Percentiles rank a stretch among this genome's conserved stretches.
Evolutionary conservation across 2,329 filamentous ascomycete genomes (phyloP).

Genomic region (Aspergillus hortae): DNA sequence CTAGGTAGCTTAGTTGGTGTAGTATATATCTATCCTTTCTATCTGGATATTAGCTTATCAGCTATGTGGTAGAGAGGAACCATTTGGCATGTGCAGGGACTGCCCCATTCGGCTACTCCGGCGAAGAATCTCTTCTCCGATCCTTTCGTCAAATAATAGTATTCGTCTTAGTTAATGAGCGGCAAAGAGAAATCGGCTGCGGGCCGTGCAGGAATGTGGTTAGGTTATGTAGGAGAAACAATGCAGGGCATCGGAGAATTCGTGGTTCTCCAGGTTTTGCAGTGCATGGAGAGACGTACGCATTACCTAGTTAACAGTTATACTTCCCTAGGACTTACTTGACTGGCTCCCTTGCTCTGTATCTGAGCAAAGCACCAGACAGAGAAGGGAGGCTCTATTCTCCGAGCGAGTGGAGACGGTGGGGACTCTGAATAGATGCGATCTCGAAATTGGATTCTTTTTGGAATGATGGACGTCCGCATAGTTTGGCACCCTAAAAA

Average conservation of each 20-base stretch:
- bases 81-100: slow-evolving; percentile 3
- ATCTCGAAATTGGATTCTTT: slow-evolving; percentile 24
- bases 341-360: neutral
- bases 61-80: no score
- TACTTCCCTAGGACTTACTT: no score
- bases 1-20: no score
- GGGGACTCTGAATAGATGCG: slow-evolving; percentile 30
- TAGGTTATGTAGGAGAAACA: neutral
- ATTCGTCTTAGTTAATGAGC: neutral
- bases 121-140: slow-evolving; percentile 7
- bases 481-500: slow-evolving; percentile 1
- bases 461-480: slow-evolving; percentile 15
- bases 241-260: slow-evolving; percentile 3
- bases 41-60: neutral
- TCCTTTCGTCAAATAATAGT: neutral
- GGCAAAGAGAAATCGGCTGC: neutral
- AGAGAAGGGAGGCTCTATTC: slow-evolving; percentile 22
- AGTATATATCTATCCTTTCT: no score
- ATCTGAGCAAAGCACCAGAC: no score
- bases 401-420: slow-evolving; percentile 29
- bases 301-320: no score
- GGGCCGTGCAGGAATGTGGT: slow-evolving; percentile 1
- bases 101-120: slow-evolving; percentile 6
- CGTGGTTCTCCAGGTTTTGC: neutral
- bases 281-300: no score